phyloP scores from a whole-genome alignment of 192 early-diverging fungal genomes.

The Coemansia sp. region DNA sequence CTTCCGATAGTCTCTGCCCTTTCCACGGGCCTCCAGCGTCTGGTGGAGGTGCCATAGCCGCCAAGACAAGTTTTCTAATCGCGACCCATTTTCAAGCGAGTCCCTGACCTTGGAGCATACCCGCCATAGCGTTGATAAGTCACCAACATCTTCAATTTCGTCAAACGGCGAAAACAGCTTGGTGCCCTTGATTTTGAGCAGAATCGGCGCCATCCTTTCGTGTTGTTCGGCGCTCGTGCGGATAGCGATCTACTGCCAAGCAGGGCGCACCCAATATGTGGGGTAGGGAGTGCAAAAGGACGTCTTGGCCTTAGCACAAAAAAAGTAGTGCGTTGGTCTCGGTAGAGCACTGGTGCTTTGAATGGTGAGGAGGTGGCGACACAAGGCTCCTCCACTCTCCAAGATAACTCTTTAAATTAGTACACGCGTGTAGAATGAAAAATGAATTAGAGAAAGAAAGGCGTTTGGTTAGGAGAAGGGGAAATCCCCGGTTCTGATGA shows the following conservation, averaged over 20 bases:
- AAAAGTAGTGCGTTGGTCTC: neutral
- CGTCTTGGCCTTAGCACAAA: neutral
- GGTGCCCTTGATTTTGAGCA: conserved; percentile 72
- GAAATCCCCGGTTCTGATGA: neutral
- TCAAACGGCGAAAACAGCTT: conserved; percentile 73
- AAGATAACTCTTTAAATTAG: neutral
- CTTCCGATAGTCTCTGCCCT: conserved; percentile 57
- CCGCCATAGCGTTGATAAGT: conserved; percentile 75
- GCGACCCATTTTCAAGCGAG: conserved; percentile 75
- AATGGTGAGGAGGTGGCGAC: neutral
- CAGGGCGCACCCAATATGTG: neutral
- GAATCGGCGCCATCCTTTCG: conserved; percentile 61
- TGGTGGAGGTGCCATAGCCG: conserved; percentile 80
- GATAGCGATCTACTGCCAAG: conserved; percentile 4
- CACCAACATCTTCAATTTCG: conserved; percentile 70
- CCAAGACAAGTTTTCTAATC: conserved; percentile 85
- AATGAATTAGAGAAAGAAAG: neutral
- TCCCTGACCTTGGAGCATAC: conserved; percentile 86
- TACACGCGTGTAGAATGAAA: neutral
- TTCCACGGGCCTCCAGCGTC: conserved; percentile 56
- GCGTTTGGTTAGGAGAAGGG: neutral
- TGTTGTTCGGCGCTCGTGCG: conserved; percentile 1
- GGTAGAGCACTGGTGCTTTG: neutral
- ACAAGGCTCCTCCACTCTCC: neutral
- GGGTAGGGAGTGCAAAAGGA: neutral